Conservation (phyloP, 2,329 filamentous ascomycete genomes). For the Penicillium sp. region DNA sequence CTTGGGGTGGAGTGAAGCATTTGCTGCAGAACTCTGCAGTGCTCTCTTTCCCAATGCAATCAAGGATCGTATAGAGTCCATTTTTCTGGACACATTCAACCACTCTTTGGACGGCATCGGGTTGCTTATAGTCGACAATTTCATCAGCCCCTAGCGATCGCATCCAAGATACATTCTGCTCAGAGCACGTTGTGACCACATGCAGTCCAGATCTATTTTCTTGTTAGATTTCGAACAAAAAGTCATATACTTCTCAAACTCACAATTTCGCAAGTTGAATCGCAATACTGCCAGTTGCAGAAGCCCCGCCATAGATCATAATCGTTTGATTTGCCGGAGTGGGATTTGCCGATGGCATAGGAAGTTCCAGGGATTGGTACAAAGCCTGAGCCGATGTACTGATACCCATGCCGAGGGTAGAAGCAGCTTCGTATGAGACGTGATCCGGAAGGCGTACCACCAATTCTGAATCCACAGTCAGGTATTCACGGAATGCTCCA, state of each 20-base stretch:
- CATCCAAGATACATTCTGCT: neutral
- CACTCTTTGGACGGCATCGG: neutral
- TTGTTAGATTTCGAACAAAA: neutral
- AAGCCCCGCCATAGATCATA: neutral
- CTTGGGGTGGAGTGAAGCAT: neutral
- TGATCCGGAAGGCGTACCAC: neutral
- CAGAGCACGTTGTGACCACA: neutral
- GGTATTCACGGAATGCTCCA: neutral
- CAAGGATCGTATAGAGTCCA: neutral
- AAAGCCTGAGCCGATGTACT: conserved; percentile 3
- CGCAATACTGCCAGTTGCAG: neutral
- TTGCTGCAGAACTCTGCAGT: neutral
- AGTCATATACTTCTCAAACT: too few species aligned
- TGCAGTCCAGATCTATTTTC: neutral
- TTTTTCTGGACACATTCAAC: neutral
- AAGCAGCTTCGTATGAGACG: neutral
- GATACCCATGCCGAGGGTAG: conserved; percentile 1
- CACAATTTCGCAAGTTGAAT: neutral
- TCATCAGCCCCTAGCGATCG: neutral
- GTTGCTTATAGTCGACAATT: neutral
- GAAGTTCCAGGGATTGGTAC: neutral
- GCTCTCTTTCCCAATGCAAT: neutral
- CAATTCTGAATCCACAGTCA: neutral
- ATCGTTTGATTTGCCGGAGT: neutral
- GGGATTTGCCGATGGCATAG: neutral